Evolutionary conservation across 768 basidiomycete species (phyloP), one percentile per base, ranked within the genome.

Genomic region (Leccinum rimulosum): DNA sequence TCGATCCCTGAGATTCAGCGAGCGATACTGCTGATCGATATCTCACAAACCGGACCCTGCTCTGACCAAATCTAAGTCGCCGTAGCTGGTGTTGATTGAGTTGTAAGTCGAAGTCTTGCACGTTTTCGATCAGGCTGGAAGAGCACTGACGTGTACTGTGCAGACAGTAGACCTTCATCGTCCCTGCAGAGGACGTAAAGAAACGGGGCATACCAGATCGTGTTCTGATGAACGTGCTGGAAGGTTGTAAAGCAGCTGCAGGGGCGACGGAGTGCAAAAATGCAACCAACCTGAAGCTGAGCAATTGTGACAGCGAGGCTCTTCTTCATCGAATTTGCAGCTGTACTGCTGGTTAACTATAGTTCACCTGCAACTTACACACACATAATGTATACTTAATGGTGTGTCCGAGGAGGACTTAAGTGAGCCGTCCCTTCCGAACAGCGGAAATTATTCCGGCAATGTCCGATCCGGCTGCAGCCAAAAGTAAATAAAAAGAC

Each of bases 1-100:
- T 50, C 65, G 19, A 69, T 68, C 31, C 60, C 68, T 14, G 62
- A 47, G n/a, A 61, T 69, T 27, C 53, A 62, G 27, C n/a, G 59
- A 28, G 67, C 47, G 8, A 52, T 68, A 8, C 1, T 58, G 36
- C 52, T 58, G 1, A 64, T 69, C 19, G 58, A 66, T 4, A 55
- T 62, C 64, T 19, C 69, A 68, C 28, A 52, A 22, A 11, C 27
- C 25, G 22, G 22, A 0, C 14, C 45, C 5, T 28, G 5, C 11
- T 4, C 25, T 22, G 15, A 15, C 36, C 36, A 8, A 19, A 6
- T 4, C 8, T 0, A 4, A 22, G 28, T 51, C 22, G 1, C 56
- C 50, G 2, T 25, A 40, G 8, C 27, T 61, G 2, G 19, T n/a
- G 12, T 7, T 57, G 25, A 22, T 55, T n/a, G 57, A 69, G 17